A percentile compares a stretch with the other conserved stretches of the same genome.
These are phyloP conservation scores for Trichoderma atroviride DNA, from an alignment of 2,329 filamentous ascomycete genomes.

Conservation along the genomic window DNA sequence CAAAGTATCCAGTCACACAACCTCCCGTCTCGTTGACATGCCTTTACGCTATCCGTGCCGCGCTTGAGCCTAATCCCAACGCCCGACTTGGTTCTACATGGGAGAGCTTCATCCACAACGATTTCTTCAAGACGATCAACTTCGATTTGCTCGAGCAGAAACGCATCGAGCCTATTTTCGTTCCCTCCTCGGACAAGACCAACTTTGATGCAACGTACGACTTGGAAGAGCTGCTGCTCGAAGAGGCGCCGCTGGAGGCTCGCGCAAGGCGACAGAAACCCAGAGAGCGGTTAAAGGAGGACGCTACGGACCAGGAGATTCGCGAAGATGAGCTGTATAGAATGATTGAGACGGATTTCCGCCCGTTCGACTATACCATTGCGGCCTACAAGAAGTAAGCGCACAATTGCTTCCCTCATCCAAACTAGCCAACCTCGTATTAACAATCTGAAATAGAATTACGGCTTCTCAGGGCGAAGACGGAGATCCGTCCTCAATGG, in stretches of 20 bases:
- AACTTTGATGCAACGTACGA: slow-evolving; percentile 99
- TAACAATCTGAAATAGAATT: slow-evolving; percentile 38
- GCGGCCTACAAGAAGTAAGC: slow-evolving; percentile 75
- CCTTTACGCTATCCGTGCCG: slow-evolving; percentile 81
- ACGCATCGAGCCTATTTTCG: slow-evolving; percentile 86
- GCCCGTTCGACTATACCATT: slow-evolving; percentile 91
- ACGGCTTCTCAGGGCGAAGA: slow-evolving; percentile 33
- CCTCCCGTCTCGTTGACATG: slow-evolving; percentile 88
- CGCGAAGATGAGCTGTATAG: slow-evolving; percentile 90
- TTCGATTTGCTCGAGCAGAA: slow-evolving; percentile 85
- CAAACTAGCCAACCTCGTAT: slow-evolving; percentile 7
- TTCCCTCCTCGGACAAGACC: slow-evolving; percentile 94
- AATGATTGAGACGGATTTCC: slow-evolving; percentile 92
- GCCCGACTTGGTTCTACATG: slow-evolving; percentile 85
- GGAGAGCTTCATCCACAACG: slow-evolving; percentile 81
- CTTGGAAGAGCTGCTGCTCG: slow-evolving; percentile 86
- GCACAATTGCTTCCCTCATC: background rate
- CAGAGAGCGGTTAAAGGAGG: slow-evolving; percentile 85
- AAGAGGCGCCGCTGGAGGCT: slow-evolving; percentile 93
- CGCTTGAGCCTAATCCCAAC: slow-evolving; percentile 78
- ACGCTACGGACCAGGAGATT: slow-evolving; percentile 93
- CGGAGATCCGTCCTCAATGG: background rate
- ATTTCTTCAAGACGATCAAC: slow-evolving; percentile 85
- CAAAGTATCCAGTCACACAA: slow-evolving; percentile 88
- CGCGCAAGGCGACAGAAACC: slow-evolving; percentile 92